phyloP scores from a whole-genome alignment of 345 rosid species.

The Isatis tinctoria region DNA sequence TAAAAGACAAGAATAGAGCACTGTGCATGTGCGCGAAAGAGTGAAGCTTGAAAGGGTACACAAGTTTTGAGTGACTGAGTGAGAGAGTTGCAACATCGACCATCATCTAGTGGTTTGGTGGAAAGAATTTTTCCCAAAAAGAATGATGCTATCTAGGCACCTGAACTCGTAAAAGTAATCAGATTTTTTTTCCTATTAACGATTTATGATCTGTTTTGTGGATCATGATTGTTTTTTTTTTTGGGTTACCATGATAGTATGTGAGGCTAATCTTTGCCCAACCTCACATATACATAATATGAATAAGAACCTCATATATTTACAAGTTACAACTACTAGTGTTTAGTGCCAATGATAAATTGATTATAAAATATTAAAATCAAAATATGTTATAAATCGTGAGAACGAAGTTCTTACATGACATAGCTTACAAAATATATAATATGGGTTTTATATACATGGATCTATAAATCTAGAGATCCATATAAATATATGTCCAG shows the following conservation, averaged over 20 bases:
- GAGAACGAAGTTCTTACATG: neutral
- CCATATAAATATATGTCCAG: neutral
- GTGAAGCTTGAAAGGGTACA: neutral
- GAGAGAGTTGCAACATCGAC: neutral
- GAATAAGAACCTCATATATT: neutral
- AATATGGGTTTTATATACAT: neutral
- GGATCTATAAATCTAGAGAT: neutral
- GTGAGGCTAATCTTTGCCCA: neutral
- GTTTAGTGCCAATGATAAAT: neutral
- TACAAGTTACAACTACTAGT: neutral
- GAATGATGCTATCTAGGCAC: neutral
- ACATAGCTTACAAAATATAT: neutral
- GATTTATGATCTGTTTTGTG: neutral
- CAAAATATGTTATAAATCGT: neutral
- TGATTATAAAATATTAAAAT: neutral
- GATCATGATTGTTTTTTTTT: neutral
- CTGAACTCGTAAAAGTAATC: neutral
- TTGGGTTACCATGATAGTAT: neutral
- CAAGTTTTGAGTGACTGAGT: neutral
- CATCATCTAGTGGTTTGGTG: neutral
- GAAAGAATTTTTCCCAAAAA: neutral
- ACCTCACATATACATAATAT: neutral
- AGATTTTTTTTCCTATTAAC: neutral
- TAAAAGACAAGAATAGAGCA: neutral
- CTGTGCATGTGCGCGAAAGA: neutral